Evolutionary conservation across 2,329 filamentous ascomycete genomes (phyloP), one percentile per base, ranked within the genome.

Genomic region (Aureobasidium zeae): DNA sequence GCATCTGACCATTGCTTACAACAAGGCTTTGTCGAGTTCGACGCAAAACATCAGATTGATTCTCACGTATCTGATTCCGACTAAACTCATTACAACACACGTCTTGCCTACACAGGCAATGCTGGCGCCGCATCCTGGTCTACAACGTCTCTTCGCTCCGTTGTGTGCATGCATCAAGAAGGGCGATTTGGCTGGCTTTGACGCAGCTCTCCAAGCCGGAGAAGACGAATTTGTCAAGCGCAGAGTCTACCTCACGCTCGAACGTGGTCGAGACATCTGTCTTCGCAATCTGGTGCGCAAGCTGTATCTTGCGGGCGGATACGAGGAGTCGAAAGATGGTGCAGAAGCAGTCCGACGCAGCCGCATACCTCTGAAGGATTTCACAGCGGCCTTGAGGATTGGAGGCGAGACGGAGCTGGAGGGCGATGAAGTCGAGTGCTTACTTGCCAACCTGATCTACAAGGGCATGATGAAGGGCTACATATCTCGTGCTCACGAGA

Each of bases 401-500:
- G 81, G 79, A 41, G 60, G 60, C 21, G 66, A 52, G 72, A 67
- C 55, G 60, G 66, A 52, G 58, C 64, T 49, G 63, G 69, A 56
- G 64, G 83, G 57, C 66, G 93, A 98, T 58, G 91, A 98, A 63
- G 88, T 96, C 3, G 93, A 98, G 63, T 98, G 91, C 62, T 67
- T 95, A 55, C 60, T 98, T 56, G 86, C 91, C 20, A 96, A 95
- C 60, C 85, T 95, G 76, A 94, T 98, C 49, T 98, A 96, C 71
- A 43, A 43, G 30, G 39, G 39, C 39, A 33, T 43, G 29, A 94
- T 98, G 85, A 98, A 96, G 66, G 91, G 93, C 29, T 98, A 98
- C 64, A 98, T 98, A 53, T 82, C 89, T 22, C 82, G 89, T 44
- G 88, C 94, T 53, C 79, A 84, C 53, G 83, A 83, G 24, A 88